Conservation (phyloP, 208 protist genomes). For the Trypanosoma platydactyli region DNA sequence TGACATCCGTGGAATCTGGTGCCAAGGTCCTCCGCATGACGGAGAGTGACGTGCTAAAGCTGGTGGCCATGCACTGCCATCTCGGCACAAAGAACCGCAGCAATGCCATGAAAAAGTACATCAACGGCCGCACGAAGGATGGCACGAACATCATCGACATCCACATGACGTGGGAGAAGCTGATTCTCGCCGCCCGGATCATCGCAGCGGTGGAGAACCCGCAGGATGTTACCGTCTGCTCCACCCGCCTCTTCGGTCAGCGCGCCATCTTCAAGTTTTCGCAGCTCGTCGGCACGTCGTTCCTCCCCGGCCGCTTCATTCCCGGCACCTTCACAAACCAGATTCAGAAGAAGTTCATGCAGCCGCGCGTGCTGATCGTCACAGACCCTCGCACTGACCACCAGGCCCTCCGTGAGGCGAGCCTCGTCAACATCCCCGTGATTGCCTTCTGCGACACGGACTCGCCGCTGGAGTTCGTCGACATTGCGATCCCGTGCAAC, state of each 20-base stretch:
- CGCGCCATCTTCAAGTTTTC: conserved; percentile 98
- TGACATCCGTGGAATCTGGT: conserved; percentile 77
- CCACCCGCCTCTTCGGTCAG: conserved; percentile 93
- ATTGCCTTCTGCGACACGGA: conserved; percentile 99
- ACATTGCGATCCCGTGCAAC: conserved; percentile 99
- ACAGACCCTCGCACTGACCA: conserved; percentile 97
- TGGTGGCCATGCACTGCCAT: conserved; percentile 97
- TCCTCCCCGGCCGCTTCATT: conserved; percentile 95
- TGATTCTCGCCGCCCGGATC: conserved; percentile 97
- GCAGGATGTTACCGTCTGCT: conserved; percentile 96
- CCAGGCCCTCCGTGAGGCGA: conserved; percentile 96
- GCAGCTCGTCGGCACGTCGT: conserved; percentile 92
- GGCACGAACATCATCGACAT: conserved; percentile 98
- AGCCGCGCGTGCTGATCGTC: conserved; percentile 98
- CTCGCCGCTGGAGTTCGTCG: conserved; percentile 95
- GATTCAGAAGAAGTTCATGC: conserved; percentile 97
- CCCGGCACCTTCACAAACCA: conserved; percentile 99
- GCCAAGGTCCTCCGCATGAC: conserved; percentile 68
- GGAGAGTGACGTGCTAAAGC: conserved; percentile 95
- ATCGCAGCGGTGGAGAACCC: conserved; percentile 99
- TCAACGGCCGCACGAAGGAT: conserved; percentile 87
- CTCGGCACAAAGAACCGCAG: conserved; percentile 95
- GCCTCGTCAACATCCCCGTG: conserved; percentile 99
- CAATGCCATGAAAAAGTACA: conserved; percentile 95
- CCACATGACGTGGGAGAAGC: conserved; percentile 99